Percentiles rank a stretch among this genome's conserved stretches.
Evolutionary conservation across 73 alveolate species (phyloP).

Genomic region (Paramecium caudatum): DNA sequence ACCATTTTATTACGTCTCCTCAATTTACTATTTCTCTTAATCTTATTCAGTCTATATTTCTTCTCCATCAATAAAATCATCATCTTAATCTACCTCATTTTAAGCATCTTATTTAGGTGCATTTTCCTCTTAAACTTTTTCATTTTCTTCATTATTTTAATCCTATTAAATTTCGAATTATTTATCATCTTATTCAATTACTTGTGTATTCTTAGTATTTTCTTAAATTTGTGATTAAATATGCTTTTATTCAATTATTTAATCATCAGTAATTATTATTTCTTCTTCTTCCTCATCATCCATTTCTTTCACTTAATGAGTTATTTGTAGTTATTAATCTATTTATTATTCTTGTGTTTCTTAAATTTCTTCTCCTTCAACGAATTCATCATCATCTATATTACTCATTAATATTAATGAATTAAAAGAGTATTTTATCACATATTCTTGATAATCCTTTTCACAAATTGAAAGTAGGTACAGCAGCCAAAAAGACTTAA

Average conservation of each 20-base stretch:
- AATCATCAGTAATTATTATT: background rate
- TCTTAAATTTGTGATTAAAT: background rate
- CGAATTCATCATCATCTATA: conserved; percentile 13
- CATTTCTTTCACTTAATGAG: background rate
- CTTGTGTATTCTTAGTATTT: background rate
- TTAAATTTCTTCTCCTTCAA: background rate
- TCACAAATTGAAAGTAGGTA: conserved; percentile 36
- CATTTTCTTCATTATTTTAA: background rate
- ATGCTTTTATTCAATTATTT: background rate
- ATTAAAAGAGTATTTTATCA: conserved; percentile 51
- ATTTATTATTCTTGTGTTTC: background rate
- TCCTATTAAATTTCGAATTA: too few species aligned
- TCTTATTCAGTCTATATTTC: background rate
- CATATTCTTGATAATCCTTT: conserved; percentile 50
- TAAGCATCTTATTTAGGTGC: background rate
- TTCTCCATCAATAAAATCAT: conserved; percentile 39
- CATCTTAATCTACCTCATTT: background rate
- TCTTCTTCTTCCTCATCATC: background rate
- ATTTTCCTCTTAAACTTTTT: background rate
- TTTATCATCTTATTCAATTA: background rate
- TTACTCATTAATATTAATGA: conserved; percentile 17
- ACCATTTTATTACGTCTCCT: background rate
- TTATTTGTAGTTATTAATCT: background rate
- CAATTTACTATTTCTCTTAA: background rate
- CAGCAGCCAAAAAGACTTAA: conserved; percentile 38